Conservation (phyloP, 805 yeast species). For the Metschnikowia drakensbergensis region DNA sequence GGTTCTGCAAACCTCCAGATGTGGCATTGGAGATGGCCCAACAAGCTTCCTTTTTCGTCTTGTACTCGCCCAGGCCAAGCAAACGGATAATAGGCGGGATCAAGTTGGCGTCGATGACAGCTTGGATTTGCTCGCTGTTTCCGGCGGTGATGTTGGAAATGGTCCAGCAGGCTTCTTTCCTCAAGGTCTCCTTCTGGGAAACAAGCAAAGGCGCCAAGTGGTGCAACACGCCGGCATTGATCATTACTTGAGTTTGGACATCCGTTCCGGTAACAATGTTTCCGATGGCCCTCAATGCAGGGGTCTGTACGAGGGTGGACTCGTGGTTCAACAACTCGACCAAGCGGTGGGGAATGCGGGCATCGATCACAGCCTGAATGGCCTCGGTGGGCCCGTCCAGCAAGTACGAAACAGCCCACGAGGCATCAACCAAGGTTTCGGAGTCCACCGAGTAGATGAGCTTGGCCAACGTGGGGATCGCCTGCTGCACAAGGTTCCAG, state of each 20-base stretch:
- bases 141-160: slow-evolving; percentile 98
- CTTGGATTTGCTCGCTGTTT: slow-evolving; percentile 90
- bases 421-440: slow-evolving; percentile 93
- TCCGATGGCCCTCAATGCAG: slow-evolving; percentile 96
- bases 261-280: slow-evolving; percentile 98
- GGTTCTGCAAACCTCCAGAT: slow-evolving; percentile 87
- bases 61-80: slow-evolving; percentile 79
- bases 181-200: slow-evolving; percentile 85
- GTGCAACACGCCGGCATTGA: slow-evolving; percentile 86
- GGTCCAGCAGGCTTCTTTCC: slow-evolving; percentile 99
- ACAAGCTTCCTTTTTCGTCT: slow-evolving; percentile 97
- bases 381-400: slow-evolving; percentile 92
- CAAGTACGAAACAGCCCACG: slow-evolving; percentile 96
- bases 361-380: slow-evolving; percentile 95
- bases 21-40: slow-evolving; percentile 99
- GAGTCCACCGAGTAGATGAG: slow-evolving; percentile 85
- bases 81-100: slow-evolving; percentile 88
- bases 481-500: slow-evolving; percentile 82
- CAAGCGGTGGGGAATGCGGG: slow-evolving; percentile 88
- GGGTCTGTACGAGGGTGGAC: slow-evolving; percentile 87
- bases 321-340: slow-evolving; percentile 87
- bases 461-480: slow-evolving; percentile 88
- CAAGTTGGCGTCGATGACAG: slow-evolving; percentile 91
- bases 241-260: slow-evolving; percentile 89
- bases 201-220: slow-evolving; percentile 77